phyloP scores from a whole-genome alignment of 192 early-diverging fungal species.

The Coemansia sp. region DNA sequence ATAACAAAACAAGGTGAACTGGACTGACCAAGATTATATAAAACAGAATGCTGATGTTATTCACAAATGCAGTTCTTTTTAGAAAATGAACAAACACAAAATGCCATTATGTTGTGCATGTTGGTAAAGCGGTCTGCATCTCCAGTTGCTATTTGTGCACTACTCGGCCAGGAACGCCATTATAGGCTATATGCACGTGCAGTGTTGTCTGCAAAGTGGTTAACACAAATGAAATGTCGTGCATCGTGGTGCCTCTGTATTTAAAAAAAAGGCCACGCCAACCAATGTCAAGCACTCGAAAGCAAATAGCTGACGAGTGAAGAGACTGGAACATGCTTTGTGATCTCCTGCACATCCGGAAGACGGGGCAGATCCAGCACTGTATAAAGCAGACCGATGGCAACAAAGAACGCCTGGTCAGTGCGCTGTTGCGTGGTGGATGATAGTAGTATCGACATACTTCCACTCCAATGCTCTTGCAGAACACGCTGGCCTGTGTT shows the following conservation, averaged over 20 bases:
- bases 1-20: no score
- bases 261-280: not conserved
- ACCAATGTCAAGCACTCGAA: not conserved
- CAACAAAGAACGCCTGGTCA: not conserved
- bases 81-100: no score
- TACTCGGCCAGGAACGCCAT: not conserved
- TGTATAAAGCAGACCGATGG: conserved; percentile 17
- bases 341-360: conserved; percentile 13
- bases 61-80: no score
- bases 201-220: not conserved
- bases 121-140: no score
- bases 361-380: conserved; percentile 29
- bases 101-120: no score
- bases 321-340: conserved; percentile 27
- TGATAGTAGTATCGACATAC: not conserved
- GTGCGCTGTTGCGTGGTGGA: not conserved
- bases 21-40: not conserved
- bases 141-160: not conserved
- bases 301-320: conserved; percentile 18
- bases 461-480: conserved; percentile 19
- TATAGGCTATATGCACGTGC: not conserved
- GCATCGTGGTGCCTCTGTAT: not conserved
- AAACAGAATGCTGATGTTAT: not conserved
- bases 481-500: conserved; percentile 13
- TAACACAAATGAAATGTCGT: not conserved